Base-by-base conservation (phyloP, 2,329 filamentous ascomycete species). In the Ambrosiella xylebori region DNA sequence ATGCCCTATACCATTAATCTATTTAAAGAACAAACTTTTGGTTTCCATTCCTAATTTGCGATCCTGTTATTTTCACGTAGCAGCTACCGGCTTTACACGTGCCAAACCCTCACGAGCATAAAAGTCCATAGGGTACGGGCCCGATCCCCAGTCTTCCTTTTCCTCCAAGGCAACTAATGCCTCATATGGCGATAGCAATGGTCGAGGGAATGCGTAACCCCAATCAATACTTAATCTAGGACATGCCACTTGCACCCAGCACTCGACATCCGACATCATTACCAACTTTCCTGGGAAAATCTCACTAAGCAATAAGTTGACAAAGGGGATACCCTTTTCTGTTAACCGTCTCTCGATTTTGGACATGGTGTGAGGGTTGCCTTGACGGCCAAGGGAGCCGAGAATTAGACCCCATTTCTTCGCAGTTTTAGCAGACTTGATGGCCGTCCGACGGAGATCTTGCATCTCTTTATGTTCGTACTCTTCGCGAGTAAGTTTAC, bases 231-330 rank as follows among this genome's bases (percentile, higher is more conserved):
- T 97, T 68, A 98, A 68, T 54, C 93, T 75, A n/a, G 93, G 93
- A 71, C 93, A 98, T 4, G 93, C 93, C 55, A 98, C 89, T 71
- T 98, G 93, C 44, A 98, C 91, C 93, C 93, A 98, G 65, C 89
- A 95, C 67, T 96, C 91, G 1, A 98, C 87, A 66, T 97, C 91
- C 37, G 73, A 72, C 88, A 98, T 96, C 75, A 93, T 82, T 0
- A 88, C 89, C 63, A 98, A 72, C 72, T 97, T 98, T 0, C 88
- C 90, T 0, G 94, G 93, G 68, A 97, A 96, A 57, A 98, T 97
- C 73, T 98, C 93, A 62, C 86, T 93, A 3, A 98, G 77, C 8
- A 97, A 73, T 1, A 98, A 69, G 63, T 95, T 91, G 45, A 98
- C 79, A 65, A 83, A 90, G 0, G 88, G 85, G 9, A 95, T 85